Evolutionary conservation across 1,284 basidiomycete genomes (phyloP), one percentile per base, ranked within the genome.

Genomic region (Hypsizygus ulmarius): DNA sequence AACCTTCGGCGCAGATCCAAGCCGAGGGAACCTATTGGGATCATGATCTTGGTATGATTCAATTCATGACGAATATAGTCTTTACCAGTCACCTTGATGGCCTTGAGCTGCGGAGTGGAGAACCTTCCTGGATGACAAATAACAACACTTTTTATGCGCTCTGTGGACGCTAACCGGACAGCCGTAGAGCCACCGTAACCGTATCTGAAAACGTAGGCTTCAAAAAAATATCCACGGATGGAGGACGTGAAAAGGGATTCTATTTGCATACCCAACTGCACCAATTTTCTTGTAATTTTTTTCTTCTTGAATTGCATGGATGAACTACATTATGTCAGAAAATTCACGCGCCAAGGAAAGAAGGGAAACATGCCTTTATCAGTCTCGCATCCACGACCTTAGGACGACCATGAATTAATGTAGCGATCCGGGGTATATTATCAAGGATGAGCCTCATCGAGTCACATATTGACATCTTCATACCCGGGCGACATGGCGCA

Each of bases 1-100:
- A 42, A 80, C 79, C 74, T 68, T 84, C 77, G 2, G 82, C 78
- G 41, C 77, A 77, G 30, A 71, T 69, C 78, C 81, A 85, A 1
- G 74, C 61, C 1, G 71, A 63, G 2, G 83, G 82, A 10, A 77
- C 66, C 64, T 67, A 12, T 33, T 18, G 15, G 32, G 21, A 18
- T 19, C 28, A 14, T 32, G 15, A 39, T n/a, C 15, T 11, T 6
- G 35, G 12, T 25, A 16, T 33, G 40, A 34, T 21, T 27, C 2
- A 25, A n/a, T n/a, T n/a, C n/a, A 18, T 14, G 30, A 25, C 21
- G 12, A 11, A 7, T 28, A 21, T 18, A n/a, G 32, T 9, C 43
- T 21, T 28, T 45, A 10, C n/a, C 6, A 39, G 43, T 21, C 35
- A 64, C 65, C 50, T 74, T 76, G 52, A 85, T 74, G 0, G 68